phyloP scores from a whole-genome alignment of 1,139 yeast species.

The Citeromyces hawaiiensis region DNA sequence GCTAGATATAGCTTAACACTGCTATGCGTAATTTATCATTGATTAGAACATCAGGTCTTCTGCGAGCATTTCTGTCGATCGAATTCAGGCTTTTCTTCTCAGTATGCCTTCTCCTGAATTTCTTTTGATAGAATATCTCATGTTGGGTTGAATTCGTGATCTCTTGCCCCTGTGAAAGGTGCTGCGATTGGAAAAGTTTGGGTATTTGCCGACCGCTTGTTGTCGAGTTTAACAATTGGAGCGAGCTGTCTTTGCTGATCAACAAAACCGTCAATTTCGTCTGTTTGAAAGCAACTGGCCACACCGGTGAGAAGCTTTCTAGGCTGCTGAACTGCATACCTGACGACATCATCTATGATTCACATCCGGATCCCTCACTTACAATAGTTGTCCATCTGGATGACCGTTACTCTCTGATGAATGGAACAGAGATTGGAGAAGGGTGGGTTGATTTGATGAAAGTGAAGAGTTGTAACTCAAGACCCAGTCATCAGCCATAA shows the following conservation, averaged over 20 bases:
- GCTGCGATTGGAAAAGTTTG: too few species aligned
- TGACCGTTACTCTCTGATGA: background rate
- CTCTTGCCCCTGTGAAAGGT: too few species aligned
- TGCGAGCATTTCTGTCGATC: too few species aligned
- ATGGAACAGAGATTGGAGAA: conserved; percentile 1
- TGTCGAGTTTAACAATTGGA: background rate
- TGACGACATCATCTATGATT: background rate
- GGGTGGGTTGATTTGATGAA: background rate
- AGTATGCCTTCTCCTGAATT: too few species aligned
- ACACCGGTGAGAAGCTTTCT: background rate
- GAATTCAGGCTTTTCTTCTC: too few species aligned
- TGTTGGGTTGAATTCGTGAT: too few species aligned
- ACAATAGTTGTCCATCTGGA: background rate
- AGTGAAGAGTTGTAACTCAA: too few species aligned
- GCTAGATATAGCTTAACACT: too few species aligned
- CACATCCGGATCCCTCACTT: background rate
- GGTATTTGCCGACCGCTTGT: background rate
- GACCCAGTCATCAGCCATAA: too few species aligned
- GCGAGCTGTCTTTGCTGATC: background rate
- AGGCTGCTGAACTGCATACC: background rate
- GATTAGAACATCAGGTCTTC: too few species aligned
- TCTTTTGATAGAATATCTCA: too few species aligned
- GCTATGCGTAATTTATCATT: too few species aligned
- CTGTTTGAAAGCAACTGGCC: background rate
- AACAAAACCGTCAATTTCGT: background rate